Conservation (phyloP, 176 grass and related monocot genomes). For the Hordeum vulgare region DNA sequence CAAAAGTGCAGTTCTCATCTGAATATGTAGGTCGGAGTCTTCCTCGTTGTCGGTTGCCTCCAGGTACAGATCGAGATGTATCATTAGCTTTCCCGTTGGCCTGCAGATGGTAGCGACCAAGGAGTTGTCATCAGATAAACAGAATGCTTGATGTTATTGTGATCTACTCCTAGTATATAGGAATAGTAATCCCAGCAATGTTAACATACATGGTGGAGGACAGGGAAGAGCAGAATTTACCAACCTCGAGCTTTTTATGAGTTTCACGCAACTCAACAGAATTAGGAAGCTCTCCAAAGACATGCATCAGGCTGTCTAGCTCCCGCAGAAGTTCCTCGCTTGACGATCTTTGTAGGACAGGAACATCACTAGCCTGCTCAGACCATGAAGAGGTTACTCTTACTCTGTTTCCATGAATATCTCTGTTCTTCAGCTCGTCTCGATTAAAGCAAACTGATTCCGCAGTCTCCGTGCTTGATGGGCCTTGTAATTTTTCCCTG, state of each 20-base stretch:
- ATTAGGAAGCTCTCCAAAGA: neutral
- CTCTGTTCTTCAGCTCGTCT: constrained; percentile 6
- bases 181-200: neutral
- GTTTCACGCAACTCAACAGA: neutral
- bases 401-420: neutral
- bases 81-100: constrained; percentile 13
- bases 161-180: neutral
- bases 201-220: neutral
- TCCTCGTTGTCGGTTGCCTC: constrained; percentile 10
- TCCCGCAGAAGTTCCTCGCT: constrained; percentile 1
- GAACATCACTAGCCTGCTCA: neutral
- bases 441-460: constrained; percentile 8
- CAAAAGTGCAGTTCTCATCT: constrained; percentile 26
- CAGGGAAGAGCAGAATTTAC: neutral
- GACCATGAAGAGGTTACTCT: neutral
- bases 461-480: neutral
- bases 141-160: neutral
- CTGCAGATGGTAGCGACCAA: constrained; percentile 26
- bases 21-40: constrained; percentile 38
- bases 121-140: neutral
- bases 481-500: constrained; percentile 2
- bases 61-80: constrained; percentile 19
- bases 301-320: neutral
- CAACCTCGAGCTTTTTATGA: constrained; percentile 25
- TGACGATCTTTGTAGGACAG: neutral